A percentile compares a stretch with the other conserved stretches of the same genome.
Evolutionary conservation across 78 protist genomes (phyloP).

Genomic region (Salpingoeca rosetta): DNA sequence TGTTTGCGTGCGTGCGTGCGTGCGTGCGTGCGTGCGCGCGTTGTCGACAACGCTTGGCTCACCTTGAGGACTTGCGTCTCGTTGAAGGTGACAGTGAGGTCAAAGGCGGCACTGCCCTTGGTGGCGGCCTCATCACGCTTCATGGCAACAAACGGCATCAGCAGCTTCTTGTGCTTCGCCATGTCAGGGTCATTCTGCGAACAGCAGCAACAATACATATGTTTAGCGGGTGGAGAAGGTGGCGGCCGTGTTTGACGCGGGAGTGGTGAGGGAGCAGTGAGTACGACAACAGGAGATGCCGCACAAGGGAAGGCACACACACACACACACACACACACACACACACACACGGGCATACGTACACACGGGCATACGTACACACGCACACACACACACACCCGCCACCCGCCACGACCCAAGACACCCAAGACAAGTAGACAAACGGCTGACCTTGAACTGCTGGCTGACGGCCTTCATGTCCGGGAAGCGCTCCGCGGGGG

Average conservation of each 20-base stretch:
- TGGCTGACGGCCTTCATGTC: background rate
- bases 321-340: background rate
- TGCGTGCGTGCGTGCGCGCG: no score
- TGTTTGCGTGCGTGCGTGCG: no score
- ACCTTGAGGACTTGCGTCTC: no score
- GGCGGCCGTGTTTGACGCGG: background rate
- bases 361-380: background rate
- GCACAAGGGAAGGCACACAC: background rate
- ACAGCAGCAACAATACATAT: no score
- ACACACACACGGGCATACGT: background rate
- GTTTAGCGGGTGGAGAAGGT: no score
- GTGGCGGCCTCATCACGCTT: background rate
- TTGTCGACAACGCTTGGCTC: no score
- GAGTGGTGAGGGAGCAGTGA: background rate
- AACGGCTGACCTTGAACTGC: no score
- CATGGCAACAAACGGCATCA: background rate
- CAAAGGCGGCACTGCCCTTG: background rate
- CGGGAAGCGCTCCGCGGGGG: background rate
- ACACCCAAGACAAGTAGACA: no score
- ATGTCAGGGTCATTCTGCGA: background rate
- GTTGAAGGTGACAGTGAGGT: background rate
- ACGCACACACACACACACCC: background rate
- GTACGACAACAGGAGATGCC: background rate
- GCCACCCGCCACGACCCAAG: background rate
- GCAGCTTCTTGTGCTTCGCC: constrained; percentile 1